Evolutionary conservation across 352 stramenopile genomes (phyloP).

Genomic region (Globisporangium middletonii): DNA sequence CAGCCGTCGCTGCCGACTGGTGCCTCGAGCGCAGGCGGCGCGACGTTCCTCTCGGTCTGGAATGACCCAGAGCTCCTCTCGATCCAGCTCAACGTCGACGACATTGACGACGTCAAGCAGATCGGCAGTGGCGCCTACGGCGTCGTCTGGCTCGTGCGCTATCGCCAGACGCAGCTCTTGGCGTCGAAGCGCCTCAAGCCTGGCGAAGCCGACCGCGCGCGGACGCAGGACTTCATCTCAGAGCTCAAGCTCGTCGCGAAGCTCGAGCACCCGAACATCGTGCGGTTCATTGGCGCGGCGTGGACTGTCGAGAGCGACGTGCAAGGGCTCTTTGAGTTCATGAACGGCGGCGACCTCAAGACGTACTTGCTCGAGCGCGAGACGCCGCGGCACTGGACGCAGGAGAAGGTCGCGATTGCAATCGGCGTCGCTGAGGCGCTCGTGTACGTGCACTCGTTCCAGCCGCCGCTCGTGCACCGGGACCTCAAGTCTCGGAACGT

Average conservation of each 20-base stretch:
- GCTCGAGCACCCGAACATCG: constrained; percentile 41
- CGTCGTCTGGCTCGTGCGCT: constrained; percentile 8
- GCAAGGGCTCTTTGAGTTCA: constrained; percentile 61
- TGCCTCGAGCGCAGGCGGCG: no score
- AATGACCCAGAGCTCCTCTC: constrained; percentile 40
- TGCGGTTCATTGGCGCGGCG: constrained; percentile 41
- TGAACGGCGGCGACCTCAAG: constrained; percentile 44
- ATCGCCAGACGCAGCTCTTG: background rate
- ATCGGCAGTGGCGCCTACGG: constrained; percentile 2
- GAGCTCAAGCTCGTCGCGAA: constrained; percentile 51
- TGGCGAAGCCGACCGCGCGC: constrained; percentile 23
- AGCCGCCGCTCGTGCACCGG: constrained; percentile 43
- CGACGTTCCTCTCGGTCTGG: constrained; percentile 23
- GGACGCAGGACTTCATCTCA: constrained; percentile 33
- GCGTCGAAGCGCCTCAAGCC: constrained; percentile 30
- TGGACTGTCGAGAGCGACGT: constrained; percentile 48
- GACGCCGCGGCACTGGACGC: constrained; percentile 24
- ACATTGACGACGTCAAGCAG: constrained; percentile 35
- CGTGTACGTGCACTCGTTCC: constrained; percentile 63
- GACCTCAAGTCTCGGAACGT: constrained; percentile 61
- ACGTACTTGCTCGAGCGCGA: constrained; percentile 20
- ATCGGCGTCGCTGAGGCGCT: constrained; percentile 57
- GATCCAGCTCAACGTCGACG: constrained; percentile 29
- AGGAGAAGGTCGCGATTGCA: constrained; percentile 44
- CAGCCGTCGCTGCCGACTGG: background rate